These are phyloP conservation scores for Aspergillus cristatus DNA, from an alignment of 495 filamentous ascomycete species.

Conservation along the genomic window DNA sequence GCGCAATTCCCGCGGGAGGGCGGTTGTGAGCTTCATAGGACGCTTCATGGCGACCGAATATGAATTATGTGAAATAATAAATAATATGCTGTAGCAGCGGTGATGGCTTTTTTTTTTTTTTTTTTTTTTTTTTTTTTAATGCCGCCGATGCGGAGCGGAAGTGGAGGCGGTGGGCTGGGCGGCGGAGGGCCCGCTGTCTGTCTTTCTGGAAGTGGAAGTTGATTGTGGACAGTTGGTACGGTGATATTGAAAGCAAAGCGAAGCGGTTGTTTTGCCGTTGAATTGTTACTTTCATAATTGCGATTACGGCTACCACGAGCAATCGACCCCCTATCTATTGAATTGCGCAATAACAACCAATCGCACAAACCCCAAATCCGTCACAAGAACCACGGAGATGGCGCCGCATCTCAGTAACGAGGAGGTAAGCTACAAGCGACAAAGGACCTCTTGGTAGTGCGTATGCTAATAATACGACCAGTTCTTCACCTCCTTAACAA, in stretches of 20 bases:
- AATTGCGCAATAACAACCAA: no score
- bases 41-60: conserved; percentile 26
- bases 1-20: conserved; percentile 52
- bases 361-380: conserved; percentile 2
- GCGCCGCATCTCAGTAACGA: conserved; percentile 58
- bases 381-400: conserved; percentile 29
- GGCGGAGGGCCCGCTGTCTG: conserved; percentile 3
- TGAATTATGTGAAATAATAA: no score
- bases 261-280: not conserved
- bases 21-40: conserved; percentile 47
- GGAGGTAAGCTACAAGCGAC: conserved; percentile 54
- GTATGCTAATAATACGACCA: conserved; percentile 20
- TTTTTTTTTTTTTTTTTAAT: conserved; percentile 11
- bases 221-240: not conserved
- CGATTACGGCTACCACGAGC: not conserved
- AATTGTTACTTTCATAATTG: no score
- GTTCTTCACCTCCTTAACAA: conserved; percentile 78
- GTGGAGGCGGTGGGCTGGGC: conserved; percentile 10
- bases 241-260: not conserved
- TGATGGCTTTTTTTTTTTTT: not conserved
- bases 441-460: no score
- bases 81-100: no score
- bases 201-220: no score
- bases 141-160: conserved; percentile 3
- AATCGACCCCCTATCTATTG: no score